Evolutionary conservation across 2,329 filamentous ascomycete genomes (phyloP).

Genomic region (Lachnellula occidentalis): DNA sequence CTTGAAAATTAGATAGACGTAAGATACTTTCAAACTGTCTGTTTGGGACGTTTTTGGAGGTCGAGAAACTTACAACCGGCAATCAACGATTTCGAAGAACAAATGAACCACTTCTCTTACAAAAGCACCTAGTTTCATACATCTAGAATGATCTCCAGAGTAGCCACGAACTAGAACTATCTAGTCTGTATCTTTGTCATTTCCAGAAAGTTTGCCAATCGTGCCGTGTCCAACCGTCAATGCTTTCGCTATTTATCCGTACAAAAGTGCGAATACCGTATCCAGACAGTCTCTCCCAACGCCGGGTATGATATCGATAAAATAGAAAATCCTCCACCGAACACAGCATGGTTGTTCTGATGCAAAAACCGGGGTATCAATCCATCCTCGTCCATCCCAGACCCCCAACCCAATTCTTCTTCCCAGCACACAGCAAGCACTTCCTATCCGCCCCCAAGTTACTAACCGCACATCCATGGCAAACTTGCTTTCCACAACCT

Average conservation of each 20-base stretch:
- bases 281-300: not conserved
- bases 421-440: slow-evolving; percentile 46
- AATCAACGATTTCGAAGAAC: no score
- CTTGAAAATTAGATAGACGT: no score
- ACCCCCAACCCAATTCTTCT: slow-evolving; percentile 19
- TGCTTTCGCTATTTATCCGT: not conserved
- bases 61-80: no score
- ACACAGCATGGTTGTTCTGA: not conserved
- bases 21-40: no score
- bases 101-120: no score
- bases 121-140: no score
- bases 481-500: slow-evolving; percentile 50
- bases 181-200: no score
- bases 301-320: not conserved
- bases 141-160: no score
- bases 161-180: no score
- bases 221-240: not conserved
- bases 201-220: no score
- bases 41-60: no score
- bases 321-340: not conserved
- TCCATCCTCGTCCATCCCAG: slow-evolving; percentile 16
- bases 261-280: not conserved
- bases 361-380: not conserved
- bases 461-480: slow-evolving; percentile 54
- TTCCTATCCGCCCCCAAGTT: slow-evolving; percentile 49